These are phyloP conservation scores for Periconia sp. DNA, from an alignment of 2,329 filamentous ascomycete species.

Conservation along the genomic window DNA sequence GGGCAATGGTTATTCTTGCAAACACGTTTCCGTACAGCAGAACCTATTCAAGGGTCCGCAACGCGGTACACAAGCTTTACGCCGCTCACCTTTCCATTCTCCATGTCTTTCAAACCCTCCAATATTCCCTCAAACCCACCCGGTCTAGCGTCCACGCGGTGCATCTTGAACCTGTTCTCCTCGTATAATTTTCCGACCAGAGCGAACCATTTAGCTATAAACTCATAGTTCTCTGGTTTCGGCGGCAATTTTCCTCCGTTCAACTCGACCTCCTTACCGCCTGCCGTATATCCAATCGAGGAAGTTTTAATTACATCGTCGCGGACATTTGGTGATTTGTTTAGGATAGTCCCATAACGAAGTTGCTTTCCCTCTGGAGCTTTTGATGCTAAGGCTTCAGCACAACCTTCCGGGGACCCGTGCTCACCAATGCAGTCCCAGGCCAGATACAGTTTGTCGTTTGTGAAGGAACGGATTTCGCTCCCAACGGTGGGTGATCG, in stretches of 20 bases:
- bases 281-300: slow-evolving; percentile 9
- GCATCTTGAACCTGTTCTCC: slow-evolving; percentile 19
- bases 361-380: slow-evolving; percentile 10
- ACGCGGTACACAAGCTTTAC: slow-evolving; percentile 24
- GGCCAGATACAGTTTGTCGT: slow-evolving; percentile 45
- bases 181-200: slow-evolving; percentile 12
- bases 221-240: slow-evolving; percentile 16
- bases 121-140: slow-evolving; percentile 18
- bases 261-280: slow-evolving; percentile 5
- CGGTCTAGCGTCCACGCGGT: slow-evolving; percentile 16
- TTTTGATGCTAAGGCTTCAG: slow-evolving; percentile 5
- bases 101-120: slow-evolving; percentile 19
- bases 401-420: not conserved
- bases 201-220: slow-evolving; percentile 11
- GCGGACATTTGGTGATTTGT: not conserved
- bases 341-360: slow-evolving; percentile 8
- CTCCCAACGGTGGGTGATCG: slow-evolving; percentile 42
- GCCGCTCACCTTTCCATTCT: slow-evolving; percentile 20
- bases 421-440: slow-evolving; percentile 48
- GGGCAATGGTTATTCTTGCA: no score
- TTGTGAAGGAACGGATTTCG: slow-evolving; percentile 48
- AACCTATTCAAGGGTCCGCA: not conserved
- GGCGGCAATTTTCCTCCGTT: slow-evolving; percentile 7
- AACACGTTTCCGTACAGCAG: no score
- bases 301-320: slow-evolving; percentile 6